phyloP scores from a whole-genome alignment of 1,284 basidiomycete genomes.

The Trichosporon sp. region DNA sequence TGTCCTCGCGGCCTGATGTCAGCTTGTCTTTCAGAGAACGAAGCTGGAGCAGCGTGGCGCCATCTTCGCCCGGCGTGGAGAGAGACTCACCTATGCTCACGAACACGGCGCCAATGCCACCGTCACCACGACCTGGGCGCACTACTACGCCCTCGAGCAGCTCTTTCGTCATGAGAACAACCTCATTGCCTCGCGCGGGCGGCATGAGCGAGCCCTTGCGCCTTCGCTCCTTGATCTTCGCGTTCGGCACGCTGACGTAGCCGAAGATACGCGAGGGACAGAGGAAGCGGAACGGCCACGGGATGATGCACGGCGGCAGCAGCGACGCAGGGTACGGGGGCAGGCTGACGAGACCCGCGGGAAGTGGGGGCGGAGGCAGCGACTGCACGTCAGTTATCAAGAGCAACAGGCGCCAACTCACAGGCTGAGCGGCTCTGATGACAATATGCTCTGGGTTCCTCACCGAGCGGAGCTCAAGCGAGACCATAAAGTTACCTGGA shows the following conservation, averaged over 20 bases:
- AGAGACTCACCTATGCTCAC: slow-evolving; percentile 39
- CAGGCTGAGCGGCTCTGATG: slow-evolving; percentile 40
- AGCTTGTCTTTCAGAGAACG: not conserved
- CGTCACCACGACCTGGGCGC: slow-evolving; percentile 28
- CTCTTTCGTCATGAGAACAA: slow-evolving; percentile 40
- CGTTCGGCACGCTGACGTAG: slow-evolving; percentile 21
- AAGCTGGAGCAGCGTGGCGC: not conserved
- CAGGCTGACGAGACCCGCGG: slow-evolving; percentile 21
- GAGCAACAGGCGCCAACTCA: slow-evolving; percentile 16
- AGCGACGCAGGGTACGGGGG: slow-evolving; percentile 27
- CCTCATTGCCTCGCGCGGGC: slow-evolving; percentile 31
- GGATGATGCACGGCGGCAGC: slow-evolving; percentile 40
- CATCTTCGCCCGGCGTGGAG: too few relatives aligned
- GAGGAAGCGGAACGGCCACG: slow-evolving; percentile 40
- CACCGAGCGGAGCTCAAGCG: slow-evolving; percentile 37
- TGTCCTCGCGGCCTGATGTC: slow-evolving; percentile 36
- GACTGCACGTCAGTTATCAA: slow-evolving; percentile 24
- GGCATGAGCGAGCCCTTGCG: slow-evolving; percentile 25
- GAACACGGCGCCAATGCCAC: slow-evolving; percentile 33
- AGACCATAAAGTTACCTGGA: slow-evolving; percentile 48
- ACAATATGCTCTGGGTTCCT: slow-evolving; percentile 25
- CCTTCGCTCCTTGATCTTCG: slow-evolving; percentile 26
- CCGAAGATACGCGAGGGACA: slow-evolving; percentile 40
- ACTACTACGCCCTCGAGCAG: slow-evolving; percentile 40
- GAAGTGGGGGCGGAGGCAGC: slow-evolving; percentile 37